These are phyloP conservation scores for Cladosporium velox DNA, from an alignment of 2,329 filamentous ascomycete genomes.

Conservation along the genomic window DNA sequence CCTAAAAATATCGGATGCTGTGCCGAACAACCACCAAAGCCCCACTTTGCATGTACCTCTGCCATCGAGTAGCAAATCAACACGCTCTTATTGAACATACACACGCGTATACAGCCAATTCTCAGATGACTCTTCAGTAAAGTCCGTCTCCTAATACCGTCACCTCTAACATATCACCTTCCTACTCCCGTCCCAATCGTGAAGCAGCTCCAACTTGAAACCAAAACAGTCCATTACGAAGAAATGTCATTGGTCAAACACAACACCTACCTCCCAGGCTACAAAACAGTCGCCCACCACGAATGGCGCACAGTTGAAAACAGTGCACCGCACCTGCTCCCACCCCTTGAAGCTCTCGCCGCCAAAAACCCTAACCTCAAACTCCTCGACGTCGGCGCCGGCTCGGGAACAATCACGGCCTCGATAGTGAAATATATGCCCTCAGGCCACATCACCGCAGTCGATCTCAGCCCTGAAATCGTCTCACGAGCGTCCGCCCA, in stretches of 20 bases:
- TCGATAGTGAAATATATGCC: slow-evolving; percentile 48
- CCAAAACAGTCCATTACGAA: not conserved
- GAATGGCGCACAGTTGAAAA: slow-evolving; percentile 49
- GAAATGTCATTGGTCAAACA: slow-evolving; percentile 12
- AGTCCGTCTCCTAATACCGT: not conserved
- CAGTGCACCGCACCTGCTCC: slow-evolving; percentile 40
- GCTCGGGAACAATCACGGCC: slow-evolving; percentile 52
- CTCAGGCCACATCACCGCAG: slow-evolving; percentile 47
- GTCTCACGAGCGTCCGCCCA: slow-evolving; percentile 43
- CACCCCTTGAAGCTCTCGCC: slow-evolving; percentile 30
- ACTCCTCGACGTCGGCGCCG: slow-evolving; percentile 52
- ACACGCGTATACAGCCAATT: not conserved
- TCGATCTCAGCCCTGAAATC: slow-evolving; percentile 49
- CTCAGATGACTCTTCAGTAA: not conserved
- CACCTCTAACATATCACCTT: not conserved
- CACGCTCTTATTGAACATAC: not conserved
- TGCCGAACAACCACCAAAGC: not conserved
- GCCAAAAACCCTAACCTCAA: slow-evolving; percentile 33
- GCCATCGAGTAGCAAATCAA: not conserved
- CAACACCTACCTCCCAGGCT: slow-evolving; percentile 43
- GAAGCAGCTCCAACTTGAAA: not conserved
- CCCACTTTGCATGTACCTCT: not conserved
- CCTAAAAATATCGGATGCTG: not conserved
- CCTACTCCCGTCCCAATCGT: not conserved
- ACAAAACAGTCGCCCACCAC: slow-evolving; percentile 46